Base-by-base conservation (phyloP, 1,284 basidiomycete species). In the Peniophora sp. region DNA sequence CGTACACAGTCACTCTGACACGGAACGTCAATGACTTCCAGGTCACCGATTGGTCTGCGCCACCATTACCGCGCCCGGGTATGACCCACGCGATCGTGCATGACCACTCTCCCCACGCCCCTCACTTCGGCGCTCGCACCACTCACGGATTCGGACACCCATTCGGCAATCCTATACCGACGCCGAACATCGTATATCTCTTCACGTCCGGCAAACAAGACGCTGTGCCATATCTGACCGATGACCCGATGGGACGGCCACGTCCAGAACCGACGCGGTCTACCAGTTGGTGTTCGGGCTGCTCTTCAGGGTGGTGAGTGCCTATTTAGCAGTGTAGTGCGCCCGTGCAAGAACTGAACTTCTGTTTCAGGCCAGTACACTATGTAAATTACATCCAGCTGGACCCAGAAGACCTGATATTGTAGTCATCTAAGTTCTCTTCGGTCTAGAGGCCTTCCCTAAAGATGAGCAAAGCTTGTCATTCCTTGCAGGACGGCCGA, bases 171-270 rank as follows among this genome's bases (percentile, higher is more conserved):
- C 47, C 41, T 20, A 24, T 47, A 11, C 14, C 51, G 18, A 10
- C 52, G 10, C 55, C 55, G n/a, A 50, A 48, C 2, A 42, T 58
- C n/a, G 49, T 58, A 11, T 58, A 57, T 35, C 52, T 58, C 17
- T 47, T 58, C 45, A 58, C 57, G 1, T 58, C 57, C 1, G 41
- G 37, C 6, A 45, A 42, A 32, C 34, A 48, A 15, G 57, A 53
- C 15, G 37, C 51, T 23, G 10, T 22, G 15, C 43, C 53, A 14
- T 55, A 57, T 37, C 36, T 55, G 23, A 58, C 57, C n/a, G 57
- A 58, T 24, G 48, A 58, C 64, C 71, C 11, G 59, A 67, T 56
- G 74, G 71, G 71, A 63, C 65, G 32, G 61, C 71, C 37, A 58
- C 63, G 35, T 62, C 71, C 14, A 51, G 62, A 52, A 47, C 55